Base-by-base conservation (phyloP, 257 asterid species). In the Lycium barbarum region DNA sequence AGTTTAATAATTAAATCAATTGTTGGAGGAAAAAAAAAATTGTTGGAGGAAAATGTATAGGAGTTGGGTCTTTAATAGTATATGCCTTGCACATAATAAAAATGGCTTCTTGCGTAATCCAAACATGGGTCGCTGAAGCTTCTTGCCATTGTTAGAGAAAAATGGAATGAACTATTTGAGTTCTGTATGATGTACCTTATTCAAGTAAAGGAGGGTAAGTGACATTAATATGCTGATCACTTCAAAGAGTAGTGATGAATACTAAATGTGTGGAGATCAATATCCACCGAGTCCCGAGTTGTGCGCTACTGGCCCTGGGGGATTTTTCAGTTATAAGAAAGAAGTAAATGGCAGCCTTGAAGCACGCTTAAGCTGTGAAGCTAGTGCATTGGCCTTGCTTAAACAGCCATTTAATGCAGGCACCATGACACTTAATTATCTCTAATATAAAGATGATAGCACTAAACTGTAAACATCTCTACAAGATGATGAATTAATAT, bases 311-410 rank as follows among this genome's bases (percentile, higher is more conserved):
- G 43, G 43, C 43, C 43, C 43, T 38, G 3, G 17, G 15, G 40
- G 40, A 22, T 63, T 63, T 63, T 17, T 22, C 40, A 22, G 40
- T 63, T 22, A 63, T 6, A 3, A 20, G 10, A 22, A 22, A 22
- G 15, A 62, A 63, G 70, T 63, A 63, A 22, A 38, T 38, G 43
- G 43, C 43, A 4, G 11, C 57, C 71, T 63, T 63, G 71, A 63
- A 71, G 35, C 40, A 11, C 0, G 17, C 38, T 45, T 73, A 10
- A 45, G 80, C 38, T 45, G 6, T 73, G 11, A 45, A n/a, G 38
- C 80, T 73, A 73, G 58, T 73, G 59, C 17, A 49, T 73, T 20
- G 58, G 20, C 40, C 18, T 73, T 20, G n/a, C 59, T 73, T 38
- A 38, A 38, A 22, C 54, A 20, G 3, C 59, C 33, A 20, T 71